Evolutionary conservation across 129 eudicot species (phyloP).

Genomic region (Lactuca sativa): DNA sequence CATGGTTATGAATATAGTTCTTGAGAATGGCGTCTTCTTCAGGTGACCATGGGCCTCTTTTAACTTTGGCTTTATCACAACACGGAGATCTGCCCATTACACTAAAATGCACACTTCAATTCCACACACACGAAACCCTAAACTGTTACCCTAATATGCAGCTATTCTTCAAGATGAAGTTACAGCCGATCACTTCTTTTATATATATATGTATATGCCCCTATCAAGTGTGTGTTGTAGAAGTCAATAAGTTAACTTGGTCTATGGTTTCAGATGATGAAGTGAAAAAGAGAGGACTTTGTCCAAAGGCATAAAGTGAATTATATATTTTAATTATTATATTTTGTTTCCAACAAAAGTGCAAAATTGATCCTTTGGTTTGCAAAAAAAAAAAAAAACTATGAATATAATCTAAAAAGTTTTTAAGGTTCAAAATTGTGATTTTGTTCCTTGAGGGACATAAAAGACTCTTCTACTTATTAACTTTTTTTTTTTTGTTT

Average conservation of each 20-base stretch:
- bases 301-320: constrained; percentile 19
- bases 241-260: constrained; percentile 36
- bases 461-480: too few species aligned
- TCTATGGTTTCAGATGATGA: constrained; percentile 29
- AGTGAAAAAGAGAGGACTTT: constrained; percentile 28
- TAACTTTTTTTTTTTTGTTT: too few species aligned
- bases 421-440: too few species aligned
- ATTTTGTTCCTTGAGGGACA: too few species aligned
- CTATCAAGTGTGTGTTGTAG: neutral
- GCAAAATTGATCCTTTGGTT: too few species aligned
- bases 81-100: constrained; percentile 87
- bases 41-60: constrained; percentile 90
- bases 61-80: constrained; percentile 80
- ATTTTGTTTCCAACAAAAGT: neutral
- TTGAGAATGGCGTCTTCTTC: constrained; percentile 73
- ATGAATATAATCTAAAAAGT: too few species aligned
- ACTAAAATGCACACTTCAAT: constrained; percentile 7
- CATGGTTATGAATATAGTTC: constrained; percentile 53
- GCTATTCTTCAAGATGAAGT: constrained; percentile 27
- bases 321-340: constrained; percentile 6
- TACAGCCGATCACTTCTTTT: constrained; percentile 15
- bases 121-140: constrained; percentile 26
- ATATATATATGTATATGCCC: constrained; percentile 9
- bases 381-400: too few species aligned
- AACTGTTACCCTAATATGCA: neutral